A percentile compares a stretch with the other conserved stretches of the same genome.
These are phyloP conservation scores for Leccinum fibrillosum DNA, from an alignment of 768 basidiomycete species.

Conservation along the genomic window DNA sequence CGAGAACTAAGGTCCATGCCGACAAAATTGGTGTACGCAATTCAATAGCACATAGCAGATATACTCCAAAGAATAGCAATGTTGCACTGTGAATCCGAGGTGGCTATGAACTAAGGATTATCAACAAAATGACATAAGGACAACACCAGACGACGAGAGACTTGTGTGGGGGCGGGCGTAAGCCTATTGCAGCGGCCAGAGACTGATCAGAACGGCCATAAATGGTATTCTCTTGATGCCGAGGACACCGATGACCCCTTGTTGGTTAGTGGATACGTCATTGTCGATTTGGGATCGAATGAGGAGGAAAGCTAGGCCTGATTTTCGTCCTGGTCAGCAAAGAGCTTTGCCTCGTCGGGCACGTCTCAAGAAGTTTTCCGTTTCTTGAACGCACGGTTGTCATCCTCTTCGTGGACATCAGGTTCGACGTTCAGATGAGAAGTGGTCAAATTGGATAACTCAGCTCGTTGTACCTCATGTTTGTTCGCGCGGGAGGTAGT, in stretches of 20 bases:
- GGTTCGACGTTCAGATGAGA: slow-evolving; percentile 31
- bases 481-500: slow-evolving; percentile 21
- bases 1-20: slow-evolving; percentile 14
- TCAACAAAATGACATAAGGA: slow-evolving; percentile 21
- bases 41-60: slow-evolving; percentile 25
- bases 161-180: slow-evolving; percentile 10
- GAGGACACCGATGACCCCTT: too few species aligned
- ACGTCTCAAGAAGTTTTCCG: slow-evolving; percentile 68
- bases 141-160: slow-evolving; percentile 2
- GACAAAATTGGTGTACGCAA: slow-evolving; percentile 11
- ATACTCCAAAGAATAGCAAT: slow-evolving; percentile 16
- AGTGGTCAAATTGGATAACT: slow-evolving; percentile 31
- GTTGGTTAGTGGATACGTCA: slow-evolving; percentile 23
- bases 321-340: slow-evolving; percentile 42
- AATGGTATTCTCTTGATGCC: too few species aligned
- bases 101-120: neutral
- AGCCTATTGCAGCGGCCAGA: slow-evolving; percentile 2
- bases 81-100: neutral
- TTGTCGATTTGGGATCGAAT: slow-evolving; percentile 40
- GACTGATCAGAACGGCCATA: too few species aligned
- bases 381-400: slow-evolving; percentile 65
- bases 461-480: slow-evolving; percentile 26
- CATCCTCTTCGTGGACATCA: slow-evolving; percentile 52
- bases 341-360: slow-evolving; percentile 41
- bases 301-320: slow-evolving; percentile 37